These are phyloP conservation scores for Coemansia asiatica DNA, from an alignment of 192 early-diverging fungal genomes.

Conservation along the genomic window DNA sequence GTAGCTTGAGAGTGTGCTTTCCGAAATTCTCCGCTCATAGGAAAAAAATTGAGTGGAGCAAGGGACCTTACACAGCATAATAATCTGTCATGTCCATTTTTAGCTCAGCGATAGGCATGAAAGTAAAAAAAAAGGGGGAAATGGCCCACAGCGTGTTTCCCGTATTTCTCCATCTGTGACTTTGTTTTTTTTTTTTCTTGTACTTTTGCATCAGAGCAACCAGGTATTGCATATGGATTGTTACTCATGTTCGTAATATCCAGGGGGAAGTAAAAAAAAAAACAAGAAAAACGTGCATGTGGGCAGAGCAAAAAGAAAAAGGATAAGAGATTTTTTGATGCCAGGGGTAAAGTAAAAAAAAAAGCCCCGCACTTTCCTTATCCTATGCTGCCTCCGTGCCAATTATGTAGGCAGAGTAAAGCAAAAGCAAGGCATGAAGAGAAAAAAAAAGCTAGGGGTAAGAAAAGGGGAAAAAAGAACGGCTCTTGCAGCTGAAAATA, in stretches of 20 bases:
- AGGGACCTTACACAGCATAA: background rate
- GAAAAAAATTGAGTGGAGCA: too few species aligned
- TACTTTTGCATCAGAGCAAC: background rate
- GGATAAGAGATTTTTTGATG: background rate
- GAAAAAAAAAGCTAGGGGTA: background rate
- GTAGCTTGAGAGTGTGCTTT: background rate
- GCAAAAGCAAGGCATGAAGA: background rate
- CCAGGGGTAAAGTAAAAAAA: constrained; percentile 6
- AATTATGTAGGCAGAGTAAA: background rate
- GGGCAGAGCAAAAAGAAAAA: background rate
- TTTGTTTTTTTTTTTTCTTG: constrained; percentile 1
- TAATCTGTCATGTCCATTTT: constrained; percentile 1
- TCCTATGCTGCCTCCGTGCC: background rate
- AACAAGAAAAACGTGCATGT: background rate
- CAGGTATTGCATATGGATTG: background rate
- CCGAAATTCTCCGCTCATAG: too few species aligned
- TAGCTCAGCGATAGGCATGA: constrained; percentile 5
- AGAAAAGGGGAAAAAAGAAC: background rate
- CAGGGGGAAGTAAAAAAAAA: background rate
- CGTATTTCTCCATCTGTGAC: constrained; percentile 8
- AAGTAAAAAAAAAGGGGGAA: background rate
- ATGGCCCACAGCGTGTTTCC: background rate
- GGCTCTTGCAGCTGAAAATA: background rate
- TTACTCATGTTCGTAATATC: background rate
- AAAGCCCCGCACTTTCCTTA: constrained; percentile 8